Base-by-base conservation (phyloP, 805 yeast genomes). In the Diddensiella santjacobensis region DNA sequence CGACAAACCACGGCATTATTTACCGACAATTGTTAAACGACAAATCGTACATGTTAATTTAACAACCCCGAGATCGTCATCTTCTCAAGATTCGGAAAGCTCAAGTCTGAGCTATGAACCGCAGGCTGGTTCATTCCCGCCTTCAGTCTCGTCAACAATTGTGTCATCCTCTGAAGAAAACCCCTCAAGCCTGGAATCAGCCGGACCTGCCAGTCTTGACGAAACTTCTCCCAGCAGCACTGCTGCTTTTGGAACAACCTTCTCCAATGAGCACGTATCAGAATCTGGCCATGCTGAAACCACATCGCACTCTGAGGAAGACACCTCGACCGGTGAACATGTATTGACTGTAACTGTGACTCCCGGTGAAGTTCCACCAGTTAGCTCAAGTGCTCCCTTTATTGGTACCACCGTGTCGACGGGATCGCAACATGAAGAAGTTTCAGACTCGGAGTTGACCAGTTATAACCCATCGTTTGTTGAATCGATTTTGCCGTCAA, bases 1-100 rank as follows among this genome's bases (percentile, higher is more conserved):
- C 45, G 50, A 50, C 22, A 41, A 40, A 18, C 59, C 59, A 3
- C 35, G 47, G 26, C 51, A 49, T 35, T 55, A 52, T 45, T 33
- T 29, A 24, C 56, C 50, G 13, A 22, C 37, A 15, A 35, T 39
- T 2, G 51, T 54, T 31, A 51, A 51, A 43, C 47, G 59, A 40
- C 59, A 56, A 40, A 42, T 56, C 22, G 50, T 52, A 20, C 51
- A 38, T 35, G 51, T 40, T 20, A 54, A 52, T 35, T 42, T 49
- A 29, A 24, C 48, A 23, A 44, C 52, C 6, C 38, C 51, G 20
- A 18, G 42, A 6, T 20, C 52, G 11, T 40, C 52, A 6, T n/a
- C 47, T 3, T 22, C 51, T 22, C 38, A 35, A 17, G 20, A 17
- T 6, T 10, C 11, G 8, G 38, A 35, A 8, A 35, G 38, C 18